phyloP scores from a whole-genome alignment of 106 monocot genomes.

The Phalaenopsis aphrodite region DNA sequence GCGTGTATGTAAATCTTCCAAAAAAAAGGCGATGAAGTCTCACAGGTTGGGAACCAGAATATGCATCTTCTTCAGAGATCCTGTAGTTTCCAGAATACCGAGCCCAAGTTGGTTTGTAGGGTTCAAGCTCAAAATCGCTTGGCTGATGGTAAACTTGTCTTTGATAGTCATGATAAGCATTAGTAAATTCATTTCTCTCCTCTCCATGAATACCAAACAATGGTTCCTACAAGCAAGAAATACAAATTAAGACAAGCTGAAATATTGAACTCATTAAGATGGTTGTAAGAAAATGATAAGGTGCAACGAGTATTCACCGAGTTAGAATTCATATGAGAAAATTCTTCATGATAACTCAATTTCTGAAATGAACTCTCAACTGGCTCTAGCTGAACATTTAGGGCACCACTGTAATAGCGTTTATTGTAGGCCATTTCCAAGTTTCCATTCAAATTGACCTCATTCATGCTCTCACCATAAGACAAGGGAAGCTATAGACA shows the following conservation, averaged over 20 bases:
- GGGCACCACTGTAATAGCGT: conserved; percentile 15
- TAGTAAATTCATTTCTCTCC: background rate
- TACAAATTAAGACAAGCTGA: background rate
- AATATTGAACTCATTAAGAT: background rate
- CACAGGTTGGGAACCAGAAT: conserved; percentile 11
- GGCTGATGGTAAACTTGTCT: background rate
- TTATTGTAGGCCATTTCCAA: conserved; percentile 29
- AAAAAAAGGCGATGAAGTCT: background rate
- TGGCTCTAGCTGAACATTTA: conserved; percentile 13
- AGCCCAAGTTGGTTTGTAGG: conserved; percentile 31
- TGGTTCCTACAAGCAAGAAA: conserved; percentile 5
- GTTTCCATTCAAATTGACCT: conserved; percentile 23
- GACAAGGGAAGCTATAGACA: conserved; percentile 10
- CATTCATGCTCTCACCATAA: conserved; percentile 17
- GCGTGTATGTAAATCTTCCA: too few species aligned
- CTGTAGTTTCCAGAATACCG: conserved; percentile 13
- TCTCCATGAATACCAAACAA: background rate
- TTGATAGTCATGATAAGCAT: conserved; percentile 7
- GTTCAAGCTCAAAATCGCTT: conserved; percentile 24
- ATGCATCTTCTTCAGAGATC: conserved; percentile 8
- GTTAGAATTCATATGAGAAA: background rate
- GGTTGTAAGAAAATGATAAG: background rate
- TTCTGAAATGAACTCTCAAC: conserved; percentile 8
- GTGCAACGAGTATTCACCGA: background rate
- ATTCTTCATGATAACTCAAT: conserved; percentile 17